A percentile compares a stretch with the other conserved stretches of the same genome.
phyloP scores from a whole-genome alignment of 1,139 yeast genomes.

The Pichia sp. region DNA sequence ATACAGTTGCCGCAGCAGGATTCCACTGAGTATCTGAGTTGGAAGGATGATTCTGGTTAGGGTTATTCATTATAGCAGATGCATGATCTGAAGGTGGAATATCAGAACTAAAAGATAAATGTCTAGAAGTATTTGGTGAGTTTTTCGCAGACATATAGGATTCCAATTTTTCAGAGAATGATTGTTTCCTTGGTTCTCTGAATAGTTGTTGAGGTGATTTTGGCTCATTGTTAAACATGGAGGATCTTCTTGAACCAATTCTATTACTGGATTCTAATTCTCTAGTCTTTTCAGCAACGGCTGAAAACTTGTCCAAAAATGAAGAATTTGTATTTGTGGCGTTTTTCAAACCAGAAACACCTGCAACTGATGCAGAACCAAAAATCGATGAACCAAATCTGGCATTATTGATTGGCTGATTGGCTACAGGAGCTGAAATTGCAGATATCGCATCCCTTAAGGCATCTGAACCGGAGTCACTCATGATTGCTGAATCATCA shows the following conservation, averaged over 20 bases:
- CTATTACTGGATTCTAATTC: slow-evolving; percentile 44
- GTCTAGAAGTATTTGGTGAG: slow-evolving; percentile 21
- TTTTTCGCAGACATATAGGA: slow-evolving; percentile 37
- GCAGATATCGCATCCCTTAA: slow-evolving; percentile 26
- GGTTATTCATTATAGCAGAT: slow-evolving; percentile 17
- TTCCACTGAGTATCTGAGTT: slow-evolving; percentile 46
- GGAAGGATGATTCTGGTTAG: neutral
- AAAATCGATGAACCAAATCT: slow-evolving; percentile 27
- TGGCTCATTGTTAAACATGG: slow-evolving; percentile 31
- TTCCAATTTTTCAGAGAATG: slow-evolving; percentile 59
- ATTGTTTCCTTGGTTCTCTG: slow-evolving; percentile 36
- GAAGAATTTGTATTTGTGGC: slow-evolving; percentile 25
- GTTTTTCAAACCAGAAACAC: slow-evolving; percentile 23
- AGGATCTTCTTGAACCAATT: slow-evolving; percentile 36
- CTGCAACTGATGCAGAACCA: slow-evolving; percentile 57
- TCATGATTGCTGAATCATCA: slow-evolving; percentile 18
- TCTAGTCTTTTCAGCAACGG: slow-evolving; percentile 75
- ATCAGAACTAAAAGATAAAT: slow-evolving; percentile 22
- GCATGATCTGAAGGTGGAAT: slow-evolving; percentile 25
- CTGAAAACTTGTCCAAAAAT: slow-evolving; percentile 58
- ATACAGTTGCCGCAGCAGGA: slow-evolving; percentile 54
- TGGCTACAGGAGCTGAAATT: slow-evolving; percentile 23
- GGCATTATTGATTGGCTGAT: slow-evolving; percentile 8
- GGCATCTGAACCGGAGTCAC: slow-evolving; percentile 25
- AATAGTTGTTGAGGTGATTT: slow-evolving; percentile 22